Base-by-base conservation (phyloP, 805 yeast genomes). In the Lachancea nothofagi region DNA sequence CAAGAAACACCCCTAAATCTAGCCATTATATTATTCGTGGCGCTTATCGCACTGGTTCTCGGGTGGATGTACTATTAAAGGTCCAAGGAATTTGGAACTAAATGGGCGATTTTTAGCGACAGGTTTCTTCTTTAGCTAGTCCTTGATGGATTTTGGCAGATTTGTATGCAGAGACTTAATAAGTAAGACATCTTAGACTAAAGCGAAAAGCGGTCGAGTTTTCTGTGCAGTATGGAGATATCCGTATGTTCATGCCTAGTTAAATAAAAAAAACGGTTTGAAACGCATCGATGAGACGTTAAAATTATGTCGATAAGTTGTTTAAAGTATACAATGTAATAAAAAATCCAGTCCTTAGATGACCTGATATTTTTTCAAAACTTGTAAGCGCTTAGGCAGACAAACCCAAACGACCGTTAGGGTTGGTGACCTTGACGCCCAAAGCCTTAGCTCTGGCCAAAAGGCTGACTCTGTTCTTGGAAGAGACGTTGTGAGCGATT, bases 401-500 rank as follows among this genome's bases (percentile, higher is more conserved):
- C 71, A 88, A 83, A 69, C 95, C 77, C 71, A 89, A 87, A 78
- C 96, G 90, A 72, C 96, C 99, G 79, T 86, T 80, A 69, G 97
- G 95, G 78, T 93, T 93, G 81, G 98, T 93, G 66, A 93, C 96
- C 82, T 88, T 89, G 69, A 93, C 78, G 76, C 97, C 97, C 65
- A 88, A 78, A 71, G 95, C 86, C 83, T 88, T 90, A 66, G 99
- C 99, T 77, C 86, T 88, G 62, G 94, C 82, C 64, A 93, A 78
- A 62, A 93, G 86, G 66, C 76, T 89, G 67, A 89, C 89, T 81
- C 99, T 88, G 93, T 93, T 89, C 78, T 80, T 89, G 61, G 97
- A 86, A 62, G 97, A 89, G 61, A 93, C 93, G 72, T 83, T 86
- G 89, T 87, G 96, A 63, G 97, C 96, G 65, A 93, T 93, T 80